Evolutionary conservation across 2,329 filamentous ascomycete species (phyloP).

Genomic region (Lachnum nothofagi): DNA sequence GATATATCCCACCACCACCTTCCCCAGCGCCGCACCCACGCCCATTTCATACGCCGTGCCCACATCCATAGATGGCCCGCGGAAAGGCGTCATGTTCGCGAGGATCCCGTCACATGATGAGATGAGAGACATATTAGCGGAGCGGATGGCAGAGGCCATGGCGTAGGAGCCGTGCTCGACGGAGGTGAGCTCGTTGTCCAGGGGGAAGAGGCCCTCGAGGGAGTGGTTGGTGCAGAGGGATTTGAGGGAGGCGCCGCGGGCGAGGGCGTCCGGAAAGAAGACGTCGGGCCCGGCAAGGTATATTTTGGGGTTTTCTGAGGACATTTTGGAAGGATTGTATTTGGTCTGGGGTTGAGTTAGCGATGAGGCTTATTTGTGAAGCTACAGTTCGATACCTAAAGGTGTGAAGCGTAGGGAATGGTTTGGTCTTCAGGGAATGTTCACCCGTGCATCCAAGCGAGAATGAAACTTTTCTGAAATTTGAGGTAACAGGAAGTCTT

Average conservation of each 20-base stretch:
- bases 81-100: slow-evolving; percentile 26
- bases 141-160: slow-evolving; percentile 19
- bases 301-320: slow-evolving; percentile 9
- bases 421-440: too few relatives aligned
- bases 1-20: slow-evolving; percentile 23
- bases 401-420: not conserved
- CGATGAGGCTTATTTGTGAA: not conserved
- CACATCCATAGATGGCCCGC: slow-evolving; percentile 24
- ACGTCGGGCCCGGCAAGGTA: slow-evolving; percentile 28
- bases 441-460: too few relatives aligned
- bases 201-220: slow-evolving; percentile 21
- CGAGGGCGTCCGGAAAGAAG: slow-evolving; percentile 18
- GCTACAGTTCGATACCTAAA: not conserved
- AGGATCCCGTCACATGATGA: slow-evolving; percentile 19
- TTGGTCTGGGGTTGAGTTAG: not conserved
- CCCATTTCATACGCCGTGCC: slow-evolving; percentile 29
- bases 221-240: slow-evolving; percentile 16
- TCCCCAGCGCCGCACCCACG: slow-evolving; percentile 21
- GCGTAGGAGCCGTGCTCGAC: slow-evolving; percentile 12
- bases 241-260: slow-evolving; percentile 19
- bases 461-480: too few relatives aligned
- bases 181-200: slow-evolving; percentile 19
- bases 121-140: slow-evolving; percentile 25
- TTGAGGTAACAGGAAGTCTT: too few relatives aligned
- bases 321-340: not conserved